Conservation (phyloP, 495 filamentous ascomycete genomes). For the Cercophora newfieldiana region DNA sequence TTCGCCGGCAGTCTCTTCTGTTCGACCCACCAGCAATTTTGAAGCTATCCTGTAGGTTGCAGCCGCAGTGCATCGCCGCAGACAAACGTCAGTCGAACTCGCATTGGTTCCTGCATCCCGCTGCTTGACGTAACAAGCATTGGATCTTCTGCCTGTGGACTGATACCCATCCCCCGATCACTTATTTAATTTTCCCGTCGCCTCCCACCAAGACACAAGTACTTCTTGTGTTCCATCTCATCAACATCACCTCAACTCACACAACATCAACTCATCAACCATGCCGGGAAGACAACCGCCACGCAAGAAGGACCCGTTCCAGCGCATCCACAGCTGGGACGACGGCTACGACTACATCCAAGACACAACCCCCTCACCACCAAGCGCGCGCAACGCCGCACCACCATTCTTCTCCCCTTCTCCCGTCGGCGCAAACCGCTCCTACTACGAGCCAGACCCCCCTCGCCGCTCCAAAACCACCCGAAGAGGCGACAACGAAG, state of each 20-base stretch:
- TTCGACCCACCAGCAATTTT: background rate
- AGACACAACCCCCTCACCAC: slow-evolving; percentile 11
- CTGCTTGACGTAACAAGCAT: slow-evolving; percentile 2
- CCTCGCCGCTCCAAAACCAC: slow-evolving; percentile 3
- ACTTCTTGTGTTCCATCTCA: background rate
- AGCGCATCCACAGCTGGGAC: slow-evolving; percentile 30
- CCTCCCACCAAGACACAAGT: background rate
- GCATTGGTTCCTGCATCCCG: slow-evolving; percentile 1
- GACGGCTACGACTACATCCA: slow-evolving; percentile 26
- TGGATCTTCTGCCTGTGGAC: background rate
- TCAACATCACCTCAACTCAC: background rate
- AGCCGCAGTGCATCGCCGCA: background rate
- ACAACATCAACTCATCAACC: background rate
- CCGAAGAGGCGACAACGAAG: too few relatives aligned
- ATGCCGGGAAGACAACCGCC: slow-evolving; percentile 9
- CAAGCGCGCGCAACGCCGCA: background rate
- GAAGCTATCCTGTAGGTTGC: background rate
- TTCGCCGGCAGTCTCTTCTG: background rate
- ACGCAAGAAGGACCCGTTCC: slow-evolving; percentile 22
- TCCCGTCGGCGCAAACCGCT: slow-evolving; percentile 11
- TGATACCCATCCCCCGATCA: background rate
- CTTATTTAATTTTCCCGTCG: slow-evolving; percentile 3
- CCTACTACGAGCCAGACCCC: slow-evolving; percentile 1
- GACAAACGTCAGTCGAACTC: background rate
- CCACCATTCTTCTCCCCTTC: slow-evolving; percentile 14